These are phyloP conservation scores for Petrea volubilis DNA, from an alignment of 257 asterid genomes.

Conservation along the genomic window DNA sequence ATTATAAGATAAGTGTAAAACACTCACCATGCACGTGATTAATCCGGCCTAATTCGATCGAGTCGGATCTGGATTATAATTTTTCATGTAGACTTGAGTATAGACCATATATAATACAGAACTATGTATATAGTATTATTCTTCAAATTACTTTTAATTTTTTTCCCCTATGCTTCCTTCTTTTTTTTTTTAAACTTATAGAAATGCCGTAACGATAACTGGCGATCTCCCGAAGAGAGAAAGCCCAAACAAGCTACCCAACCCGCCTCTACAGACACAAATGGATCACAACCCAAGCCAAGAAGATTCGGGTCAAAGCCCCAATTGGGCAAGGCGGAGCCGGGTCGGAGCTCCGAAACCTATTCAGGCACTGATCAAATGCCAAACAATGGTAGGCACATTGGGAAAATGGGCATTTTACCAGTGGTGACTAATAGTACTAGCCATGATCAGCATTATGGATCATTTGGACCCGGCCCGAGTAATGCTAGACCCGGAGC, in stretches of 20 bases:
- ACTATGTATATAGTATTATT: no score
- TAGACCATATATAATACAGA: no score
- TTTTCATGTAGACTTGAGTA: no score
- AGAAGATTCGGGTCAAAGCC: slow-evolving; percentile 54
- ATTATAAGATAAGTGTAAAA: no score
- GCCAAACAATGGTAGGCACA: neutral
- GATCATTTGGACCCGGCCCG: slow-evolving; percentile 5
- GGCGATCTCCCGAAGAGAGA: slow-evolving; percentile 40
- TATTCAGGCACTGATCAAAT: neutral
- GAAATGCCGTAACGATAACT: slow-evolving; percentile 53
- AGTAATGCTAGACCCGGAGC: neutral
- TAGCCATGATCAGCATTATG: neutral
- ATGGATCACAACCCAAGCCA: slow-evolving; percentile 13
- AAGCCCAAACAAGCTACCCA: neutral
- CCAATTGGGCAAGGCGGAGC: neutral
- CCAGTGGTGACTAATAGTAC: neutral
- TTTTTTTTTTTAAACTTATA: neutral
- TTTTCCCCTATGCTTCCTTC: neutral
- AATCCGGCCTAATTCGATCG: no score
- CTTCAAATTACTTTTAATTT: neutral
- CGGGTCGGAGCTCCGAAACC: slow-evolving; percentile 16
- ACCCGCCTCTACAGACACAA: neutral
- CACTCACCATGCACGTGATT: no score
- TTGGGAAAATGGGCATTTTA: no score
- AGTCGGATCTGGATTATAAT: no score